Evolutionary conservation across 2,329 filamentous ascomycete genomes (phyloP), one percentile per base, ranked within the genome.

Genomic region (Calonectria multiphialidica): DNA sequence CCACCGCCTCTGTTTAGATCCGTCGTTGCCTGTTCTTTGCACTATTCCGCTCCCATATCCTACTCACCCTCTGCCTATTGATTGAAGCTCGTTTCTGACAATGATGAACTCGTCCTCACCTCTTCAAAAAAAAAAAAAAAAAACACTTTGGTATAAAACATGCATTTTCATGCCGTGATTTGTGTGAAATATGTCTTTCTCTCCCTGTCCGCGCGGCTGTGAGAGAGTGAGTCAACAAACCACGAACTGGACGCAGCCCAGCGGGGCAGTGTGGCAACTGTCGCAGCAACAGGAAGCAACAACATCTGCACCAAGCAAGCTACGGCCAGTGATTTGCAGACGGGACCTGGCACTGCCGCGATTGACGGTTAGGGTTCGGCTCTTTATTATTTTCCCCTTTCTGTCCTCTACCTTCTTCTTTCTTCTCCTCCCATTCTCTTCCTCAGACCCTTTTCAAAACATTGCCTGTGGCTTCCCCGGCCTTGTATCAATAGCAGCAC

Each of bases 351-450:
- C 37, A 61, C 57, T 42, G 37, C 57, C 57, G 57, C 37, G 37
- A 44, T 61, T 61, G 57, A 30, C 57, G 35, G 57, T 61, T 61
- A 61, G 57, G 57, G 57, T 44, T 61, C 57, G 62, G 59, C 66
- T 49, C 33, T 45, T 45, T 65, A 57, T 59, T 44, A 30, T 59
- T 57, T 59, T 40, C 57, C 59, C 25, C n/a, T n/a, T 15, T 33
- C 64, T 18, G 23, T 49, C 18, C 50, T 21, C 25, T 64, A 42
- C 35, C 63, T 21, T 70, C 30, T 70, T 68, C 37, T 47, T 65
- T 68, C 62, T 65, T 44, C 47, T 28, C 33, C 53, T 33, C 44
- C 18, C 35, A 37, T 61, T 28, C 18, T 15, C 5, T 35, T 47
- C 72, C 65, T 47, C 72, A 42, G 25, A 59, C 65, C 37, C 45